phyloP scores from a whole-genome alignment of 345 rosid species.

The Hirschfeldia incana region DNA sequence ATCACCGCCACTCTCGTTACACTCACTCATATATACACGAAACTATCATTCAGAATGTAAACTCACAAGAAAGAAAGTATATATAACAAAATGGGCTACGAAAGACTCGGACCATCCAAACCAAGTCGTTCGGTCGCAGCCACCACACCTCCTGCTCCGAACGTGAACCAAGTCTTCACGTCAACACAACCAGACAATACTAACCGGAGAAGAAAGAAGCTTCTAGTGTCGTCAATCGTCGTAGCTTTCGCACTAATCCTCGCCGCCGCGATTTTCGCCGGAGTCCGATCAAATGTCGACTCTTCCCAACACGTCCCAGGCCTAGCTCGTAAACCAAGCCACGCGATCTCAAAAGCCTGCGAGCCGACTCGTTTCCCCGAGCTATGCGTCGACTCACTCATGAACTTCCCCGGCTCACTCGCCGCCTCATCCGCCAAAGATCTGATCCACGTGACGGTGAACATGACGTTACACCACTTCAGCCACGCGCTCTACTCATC shows the following conservation, averaged over 20 bases:
- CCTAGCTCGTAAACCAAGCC: constrained; percentile 58
- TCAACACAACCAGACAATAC: constrained; percentile 1
- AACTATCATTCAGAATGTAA: constrained; percentile 10
- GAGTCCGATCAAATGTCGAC: constrained; percentile 35
- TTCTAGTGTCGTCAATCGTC: constrained; percentile 48
- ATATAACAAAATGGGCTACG: constrained; percentile 49
- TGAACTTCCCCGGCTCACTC: constrained; percentile 64
- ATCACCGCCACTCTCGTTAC: constrained; percentile 17
- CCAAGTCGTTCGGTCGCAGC: constrained; percentile 31
- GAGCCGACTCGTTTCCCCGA: constrained; percentile 60
- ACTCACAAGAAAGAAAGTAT: not conserved
- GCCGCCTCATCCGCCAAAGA: constrained; percentile 58
- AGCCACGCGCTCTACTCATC: constrained; percentile 71
- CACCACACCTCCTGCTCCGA: not conserved
- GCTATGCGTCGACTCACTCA: constrained; percentile 68
- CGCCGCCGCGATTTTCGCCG: constrained; percentile 62
- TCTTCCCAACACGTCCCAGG: constrained; percentile 15
- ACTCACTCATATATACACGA: constrained; percentile 8
- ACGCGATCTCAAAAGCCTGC: constrained; percentile 71
- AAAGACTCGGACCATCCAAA: constrained; percentile 47
- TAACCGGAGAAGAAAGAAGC: constrained; percentile 32
- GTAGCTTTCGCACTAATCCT: constrained; percentile 47
- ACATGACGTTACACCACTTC: constrained; percentile 87
- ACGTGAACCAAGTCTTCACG: constrained; percentile 22
- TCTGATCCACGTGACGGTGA: constrained; percentile 89